phyloP scores from a whole-genome alignment of 2,329 filamentous ascomycete species.

The Calonectria pseudoturangicola region DNA sequence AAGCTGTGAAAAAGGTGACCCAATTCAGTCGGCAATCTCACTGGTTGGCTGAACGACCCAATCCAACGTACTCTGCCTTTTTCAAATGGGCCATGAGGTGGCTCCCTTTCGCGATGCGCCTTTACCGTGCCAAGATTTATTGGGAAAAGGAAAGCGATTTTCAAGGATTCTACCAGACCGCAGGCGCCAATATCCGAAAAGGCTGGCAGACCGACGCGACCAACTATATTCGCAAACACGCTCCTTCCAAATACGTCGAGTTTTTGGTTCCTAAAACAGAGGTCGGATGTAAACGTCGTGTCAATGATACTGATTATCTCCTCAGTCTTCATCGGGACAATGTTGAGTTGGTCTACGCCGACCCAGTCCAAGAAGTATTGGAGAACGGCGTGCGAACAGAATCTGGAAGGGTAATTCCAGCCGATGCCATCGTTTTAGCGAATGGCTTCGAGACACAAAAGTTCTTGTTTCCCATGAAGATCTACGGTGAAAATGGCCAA shows the following conservation, averaged over 20 bases:
- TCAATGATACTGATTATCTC: conserved; percentile 60
- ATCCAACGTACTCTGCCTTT: conserved; percentile 46
- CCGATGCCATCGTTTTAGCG: conserved; percentile 65
- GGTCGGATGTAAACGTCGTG: conserved; percentile 60
- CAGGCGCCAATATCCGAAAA: conserved; percentile 43
- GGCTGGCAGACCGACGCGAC: conserved; percentile 42
- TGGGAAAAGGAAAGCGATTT: conserved; percentile 51
- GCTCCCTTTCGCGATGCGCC: conserved; percentile 48
- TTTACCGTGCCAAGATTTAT: conserved; percentile 49
- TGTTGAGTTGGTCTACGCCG: conserved; percentile 54
- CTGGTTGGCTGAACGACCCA: conserved; percentile 60
- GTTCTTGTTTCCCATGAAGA: conserved; percentile 67
- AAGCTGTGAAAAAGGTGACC: conserved; percentile 61
- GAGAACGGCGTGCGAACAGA: conserved; percentile 42
- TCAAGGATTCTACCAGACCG: conserved; percentile 45
- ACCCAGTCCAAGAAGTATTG: conserved; percentile 44
- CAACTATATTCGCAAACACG: conserved; percentile 54
- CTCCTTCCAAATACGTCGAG: conserved; percentile 55
- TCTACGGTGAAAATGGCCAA: conserved; percentile 64
- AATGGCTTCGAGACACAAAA: conserved; percentile 69
- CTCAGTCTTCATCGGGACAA: conserved; percentile 54
- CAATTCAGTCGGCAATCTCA: conserved; percentile 72
- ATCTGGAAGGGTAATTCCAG: conserved; percentile 47
- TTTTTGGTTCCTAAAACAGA: conserved; percentile 58
- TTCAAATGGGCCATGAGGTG: conserved; percentile 53